These are phyloP conservation scores for Pythium coloratum DNA, from an alignment of 352 stramenopile species.

Conservation along the genomic window DNA sequence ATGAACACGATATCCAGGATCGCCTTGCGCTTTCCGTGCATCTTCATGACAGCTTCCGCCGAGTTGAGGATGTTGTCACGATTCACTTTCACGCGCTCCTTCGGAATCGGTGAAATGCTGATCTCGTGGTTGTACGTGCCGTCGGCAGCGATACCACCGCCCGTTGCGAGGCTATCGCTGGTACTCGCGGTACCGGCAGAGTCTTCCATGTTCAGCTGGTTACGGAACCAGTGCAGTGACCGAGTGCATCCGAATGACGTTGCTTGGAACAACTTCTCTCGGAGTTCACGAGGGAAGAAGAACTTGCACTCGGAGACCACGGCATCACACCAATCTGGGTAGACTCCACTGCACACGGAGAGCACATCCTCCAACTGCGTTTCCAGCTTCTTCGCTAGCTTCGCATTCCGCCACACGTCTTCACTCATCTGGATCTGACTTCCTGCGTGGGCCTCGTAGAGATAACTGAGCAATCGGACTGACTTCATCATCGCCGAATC, in stretches of 20 bases:
- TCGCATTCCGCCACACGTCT: slow-evolving; percentile 65
- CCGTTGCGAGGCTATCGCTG: slow-evolving; percentile 22
- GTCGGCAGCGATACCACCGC: slow-evolving; percentile 27
- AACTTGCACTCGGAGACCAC: slow-evolving; percentile 81
- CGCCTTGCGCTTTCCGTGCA: slow-evolving; percentile 81
- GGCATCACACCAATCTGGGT: slow-evolving; percentile 74
- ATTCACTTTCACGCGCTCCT: slow-evolving; percentile 85
- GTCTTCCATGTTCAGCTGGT: slow-evolving; percentile 62
- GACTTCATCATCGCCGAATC: slow-evolving; percentile 28
- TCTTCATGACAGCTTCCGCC: slow-evolving; percentile 82
- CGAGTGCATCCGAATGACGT: slow-evolving; percentile 81
- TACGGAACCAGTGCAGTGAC: slow-evolving; percentile 81
- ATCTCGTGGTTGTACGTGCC: slow-evolving; percentile 80
- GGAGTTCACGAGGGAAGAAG: slow-evolving; percentile 73
- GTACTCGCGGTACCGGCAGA: slow-evolving; percentile 8
- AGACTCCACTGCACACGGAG: slow-evolving; percentile 80
- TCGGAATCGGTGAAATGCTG: slow-evolving; percentile 78
- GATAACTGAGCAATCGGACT: slow-evolving; percentile 55
- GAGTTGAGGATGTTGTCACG: slow-evolving; percentile 74
- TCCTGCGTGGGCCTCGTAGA: slow-evolving; percentile 38
- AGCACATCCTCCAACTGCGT: slow-evolving; percentile 80
- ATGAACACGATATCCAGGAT: slow-evolving; percentile 86
- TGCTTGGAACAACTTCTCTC: slow-evolving; percentile 71
- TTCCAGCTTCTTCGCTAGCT: slow-evolving; percentile 80
- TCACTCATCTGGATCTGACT: slow-evolving; percentile 29